phyloP scores from a whole-genome alignment of 2,329 filamentous ascomycete species.

The Pyrenophora seminiperda region DNA sequence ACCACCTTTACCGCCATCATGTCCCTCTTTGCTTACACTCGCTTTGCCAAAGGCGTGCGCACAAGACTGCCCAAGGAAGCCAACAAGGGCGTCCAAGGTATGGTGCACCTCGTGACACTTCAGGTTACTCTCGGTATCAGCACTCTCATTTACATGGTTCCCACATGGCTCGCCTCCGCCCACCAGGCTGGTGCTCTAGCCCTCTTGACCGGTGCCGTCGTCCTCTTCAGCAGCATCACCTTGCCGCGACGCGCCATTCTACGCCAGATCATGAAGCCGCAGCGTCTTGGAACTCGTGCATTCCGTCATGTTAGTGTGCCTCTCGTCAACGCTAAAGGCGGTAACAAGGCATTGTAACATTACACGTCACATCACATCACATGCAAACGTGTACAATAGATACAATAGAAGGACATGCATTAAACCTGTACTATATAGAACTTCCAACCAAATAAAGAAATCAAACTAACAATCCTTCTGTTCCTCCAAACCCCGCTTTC shows the following conservation, averaged over 20 bases:
- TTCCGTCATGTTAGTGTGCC: conserved; percentile 28
- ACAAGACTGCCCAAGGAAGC: conserved; percentile 61
- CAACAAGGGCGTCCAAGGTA: conserved; percentile 74
- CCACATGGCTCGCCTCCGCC: conserved; percentile 81
- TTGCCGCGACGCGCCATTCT: conserved; percentile 42
- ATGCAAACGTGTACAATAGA: too few species aligned
- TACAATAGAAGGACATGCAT: too few species aligned
- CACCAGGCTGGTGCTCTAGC: conserved; percentile 92
- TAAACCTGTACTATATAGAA: too few species aligned
- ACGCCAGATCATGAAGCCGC: conserved; percentile 36
- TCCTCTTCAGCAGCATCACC: conserved; percentile 67
- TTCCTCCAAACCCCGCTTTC: too few species aligned
- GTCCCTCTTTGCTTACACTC: conserved; percentile 78
- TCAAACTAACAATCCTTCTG: too few species aligned
- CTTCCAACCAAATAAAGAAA: too few species aligned
- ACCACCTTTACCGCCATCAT: conserved; percentile 85
- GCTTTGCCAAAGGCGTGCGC: conserved; percentile 69
- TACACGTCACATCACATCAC: too few species aligned
- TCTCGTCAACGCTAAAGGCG: conserved; percentile 25
- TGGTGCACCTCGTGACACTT: conserved; percentile 79
- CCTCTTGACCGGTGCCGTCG: conserved; percentile 78
- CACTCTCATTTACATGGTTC: conserved; percentile 93
- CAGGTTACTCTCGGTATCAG: conserved; percentile 88
- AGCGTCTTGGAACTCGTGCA: conserved; percentile 18
- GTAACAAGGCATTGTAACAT: conserved; percentile 23